Evolutionary conservation across 345 rosid species (phyloP).

Genomic region (Ceriops zippeliana): DNA sequence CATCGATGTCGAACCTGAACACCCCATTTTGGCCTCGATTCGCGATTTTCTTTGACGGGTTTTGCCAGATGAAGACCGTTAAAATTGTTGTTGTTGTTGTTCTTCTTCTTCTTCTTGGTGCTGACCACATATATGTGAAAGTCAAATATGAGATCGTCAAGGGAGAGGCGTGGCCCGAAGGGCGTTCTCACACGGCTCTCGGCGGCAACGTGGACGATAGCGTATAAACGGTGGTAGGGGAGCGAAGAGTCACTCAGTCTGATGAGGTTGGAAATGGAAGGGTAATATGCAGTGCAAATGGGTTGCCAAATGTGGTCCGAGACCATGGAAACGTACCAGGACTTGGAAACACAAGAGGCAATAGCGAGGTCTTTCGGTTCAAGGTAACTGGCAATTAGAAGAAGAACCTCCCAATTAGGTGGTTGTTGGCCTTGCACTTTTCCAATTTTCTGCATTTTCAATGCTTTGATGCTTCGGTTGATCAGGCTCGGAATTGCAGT

Average conservation of each 20-base stretch:
- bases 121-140: constrained; percentile 8
- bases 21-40: constrained; percentile 8
- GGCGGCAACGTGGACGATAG: constrained; percentile 28
- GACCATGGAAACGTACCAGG: constrained; percentile 41
- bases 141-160: constrained; percentile 32
- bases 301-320: constrained; percentile 42
- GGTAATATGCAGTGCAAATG: constrained; percentile 28
- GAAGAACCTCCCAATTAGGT: constrained; percentile 40
- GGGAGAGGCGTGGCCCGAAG: constrained; percentile 30
- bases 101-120: neutral
- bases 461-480: too few species aligned
- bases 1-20: constrained; percentile 33
- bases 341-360: constrained; percentile 45
- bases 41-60: constrained; percentile 4
- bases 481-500: too few species aligned
- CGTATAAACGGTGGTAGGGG: constrained; percentile 35
- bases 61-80: constrained; percentile 10
- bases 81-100: neutral
- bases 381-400: constrained; percentile 35
- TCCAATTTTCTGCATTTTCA: neutral
- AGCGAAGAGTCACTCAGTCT: constrained; percentile 21
- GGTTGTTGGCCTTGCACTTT: neutral
- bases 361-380: constrained; percentile 42
- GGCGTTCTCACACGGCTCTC: constrained; percentile 28
- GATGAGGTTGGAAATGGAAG: constrained; percentile 44